These are phyloP conservation scores for Penstemon newberryi DNA, from an alignment of 257 asterid species.

Conservation along the genomic window DNA sequence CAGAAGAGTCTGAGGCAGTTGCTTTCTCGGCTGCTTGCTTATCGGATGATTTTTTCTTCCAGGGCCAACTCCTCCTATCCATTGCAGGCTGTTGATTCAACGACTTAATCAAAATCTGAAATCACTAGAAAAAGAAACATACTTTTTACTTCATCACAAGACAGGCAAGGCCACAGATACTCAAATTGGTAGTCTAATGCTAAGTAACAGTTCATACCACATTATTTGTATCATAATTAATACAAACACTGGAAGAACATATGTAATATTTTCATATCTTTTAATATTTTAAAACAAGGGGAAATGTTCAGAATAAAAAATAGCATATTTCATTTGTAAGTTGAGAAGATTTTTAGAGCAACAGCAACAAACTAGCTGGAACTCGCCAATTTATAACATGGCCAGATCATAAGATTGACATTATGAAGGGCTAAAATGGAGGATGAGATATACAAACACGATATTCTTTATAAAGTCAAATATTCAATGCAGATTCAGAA, in stretches of 20 bases:
- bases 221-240: not conserved
- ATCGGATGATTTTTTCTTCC: slow-evolving; percentile 97
- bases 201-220: slow-evolving; percentile 16
- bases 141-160: slow-evolving; percentile 20
- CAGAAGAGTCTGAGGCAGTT: slow-evolving; percentile 44
- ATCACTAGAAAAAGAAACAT: slow-evolving; percentile 12
- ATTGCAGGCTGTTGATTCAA: slow-evolving; percentile 41
- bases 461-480: slow-evolving; percentile 8
- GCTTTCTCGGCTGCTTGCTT: slow-evolving; percentile 57
- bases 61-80: slow-evolving; percentile 96
- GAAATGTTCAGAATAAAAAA: slow-evolving; percentile 14
- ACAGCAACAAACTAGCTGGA: slow-evolving; percentile 6
- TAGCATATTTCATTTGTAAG: not conserved
- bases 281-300: not conserved
- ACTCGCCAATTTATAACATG: slow-evolving; percentile 22
- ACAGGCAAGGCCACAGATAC: not conserved
- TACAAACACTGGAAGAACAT: slow-evolving; percentile 9
- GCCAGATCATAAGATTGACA: slow-evolving; percentile 25
- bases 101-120: not conserved
- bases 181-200: not conserved
- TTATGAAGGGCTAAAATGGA: slow-evolving; percentile 14
- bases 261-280: not conserved
- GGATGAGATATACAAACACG: slow-evolving; percentile 5
- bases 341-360: slow-evolving; percentile 10
- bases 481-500: slow-evolving; percentile 33